These are phyloP conservation scores for Iris pallida DNA, from an alignment of 116 monocot species.

Conservation along the genomic window DNA sequence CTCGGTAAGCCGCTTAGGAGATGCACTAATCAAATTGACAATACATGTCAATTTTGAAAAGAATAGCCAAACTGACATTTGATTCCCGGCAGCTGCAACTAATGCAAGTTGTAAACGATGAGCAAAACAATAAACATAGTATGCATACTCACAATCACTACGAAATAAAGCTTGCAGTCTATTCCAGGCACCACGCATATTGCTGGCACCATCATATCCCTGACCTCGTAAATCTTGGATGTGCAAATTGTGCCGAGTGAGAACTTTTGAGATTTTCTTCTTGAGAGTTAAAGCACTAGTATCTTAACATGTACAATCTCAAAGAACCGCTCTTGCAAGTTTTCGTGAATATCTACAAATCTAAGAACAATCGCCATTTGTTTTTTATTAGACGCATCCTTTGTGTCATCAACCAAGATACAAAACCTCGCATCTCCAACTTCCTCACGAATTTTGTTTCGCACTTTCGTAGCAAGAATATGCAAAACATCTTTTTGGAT, in stretches of 20 bases:
- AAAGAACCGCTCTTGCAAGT: not conserved
- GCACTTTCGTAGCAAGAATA: not conserved
- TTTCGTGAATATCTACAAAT: not conserved
- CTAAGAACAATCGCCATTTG: not conserved
- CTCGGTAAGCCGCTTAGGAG: not conserved
- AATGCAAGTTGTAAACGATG: not conserved
- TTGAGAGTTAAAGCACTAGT: not conserved
- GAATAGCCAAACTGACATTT: not conserved
- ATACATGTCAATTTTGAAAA: not conserved
- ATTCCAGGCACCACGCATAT: not conserved
- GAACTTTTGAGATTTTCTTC: not conserved
- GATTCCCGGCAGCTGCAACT: not conserved
- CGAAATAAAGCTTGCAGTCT: not conserved
- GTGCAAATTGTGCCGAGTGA: not conserved
- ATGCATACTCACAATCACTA: not conserved
- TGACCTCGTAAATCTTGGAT: not conserved
- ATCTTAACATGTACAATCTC: not conserved
- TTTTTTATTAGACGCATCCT: not conserved
- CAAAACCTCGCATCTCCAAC: not conserved
- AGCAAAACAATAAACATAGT: not conserved
- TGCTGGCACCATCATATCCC: not conserved
- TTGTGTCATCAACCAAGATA: not conserved
- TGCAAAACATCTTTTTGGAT: conserved; percentile 20
- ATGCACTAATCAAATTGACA: not conserved
- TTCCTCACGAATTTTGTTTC: conserved; percentile 4